Base-by-base conservation (phyloP, 352 stramenopile species). In the Globisporangium iwayamae region DNA sequence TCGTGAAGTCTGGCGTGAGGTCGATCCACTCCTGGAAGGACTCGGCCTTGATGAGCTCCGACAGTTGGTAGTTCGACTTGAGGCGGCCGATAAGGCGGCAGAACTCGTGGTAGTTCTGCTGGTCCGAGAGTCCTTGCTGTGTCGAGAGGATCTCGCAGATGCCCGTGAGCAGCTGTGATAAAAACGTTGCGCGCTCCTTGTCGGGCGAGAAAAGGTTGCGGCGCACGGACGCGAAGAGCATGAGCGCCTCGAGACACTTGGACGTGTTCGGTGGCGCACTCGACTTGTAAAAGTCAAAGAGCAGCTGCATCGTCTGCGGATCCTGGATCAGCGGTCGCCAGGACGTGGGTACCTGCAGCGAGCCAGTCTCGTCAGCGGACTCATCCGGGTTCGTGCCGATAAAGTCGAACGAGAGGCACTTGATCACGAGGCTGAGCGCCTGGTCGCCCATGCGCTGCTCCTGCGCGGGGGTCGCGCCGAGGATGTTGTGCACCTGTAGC, bases 81-180 rank as follows among this genome's bases (percentile, higher is more conserved):
- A 99, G 72, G 1, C 97, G 79, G 1, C 97, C 94, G n/a, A 99
- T 83, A 11, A 99, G 72, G 39, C 97, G 89, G 81, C 97, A 99
- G 72, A 99, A 99, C 71, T 99, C 90, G 82, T 99, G 97, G 73
- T 99, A 99, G 71, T 99, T 99, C 63, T 99, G 93, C 67, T 98
- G 92, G 67, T 99, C 93, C n/a, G 97, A 91, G 11, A 99, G 83
- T n/a, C 97, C 97, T 50, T 97, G 93, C 69, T 98, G 90, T 46
- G 96, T 96, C 43, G 82, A 83, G 34, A 99, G 78, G 56, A 99
- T 97, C 39, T 87, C 81, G 55, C 94, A 94, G 62, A 99, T 98
- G 5, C 94, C 96, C 38, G 83, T 82, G 46, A 99, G 87, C 14
- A 99, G 66, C 58, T 97, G 85, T 13, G 87, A 79, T 14, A 99